A percentile compares a stretch with the other conserved stretches of the same genome.
These are phyloP conservation scores for Anisodus tanguticus DNA, from an alignment of 257 asterid species.

Conservation along the genomic window DNA sequence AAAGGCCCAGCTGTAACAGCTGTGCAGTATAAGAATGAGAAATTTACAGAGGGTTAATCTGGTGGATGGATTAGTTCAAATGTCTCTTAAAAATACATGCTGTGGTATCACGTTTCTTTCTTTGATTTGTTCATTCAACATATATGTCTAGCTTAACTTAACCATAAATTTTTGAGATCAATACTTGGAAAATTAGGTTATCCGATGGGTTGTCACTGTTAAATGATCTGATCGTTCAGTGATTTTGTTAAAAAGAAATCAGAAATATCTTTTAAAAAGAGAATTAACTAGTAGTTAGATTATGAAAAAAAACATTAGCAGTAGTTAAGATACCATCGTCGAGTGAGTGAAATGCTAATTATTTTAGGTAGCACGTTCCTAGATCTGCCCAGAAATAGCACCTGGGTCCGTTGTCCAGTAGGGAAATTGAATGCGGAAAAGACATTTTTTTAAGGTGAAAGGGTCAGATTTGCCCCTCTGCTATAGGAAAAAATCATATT, in stretches of 20 bases:
- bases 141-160: background rate
- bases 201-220: slow-evolving; percentile 22
- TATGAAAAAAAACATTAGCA: background rate
- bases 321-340: background rate
- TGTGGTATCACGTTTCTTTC: background rate
- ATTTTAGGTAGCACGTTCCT: background rate
- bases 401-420: background rate
- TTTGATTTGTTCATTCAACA: background rate
- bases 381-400: background rate
- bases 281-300: background rate
- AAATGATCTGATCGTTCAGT: background rate
- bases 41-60: background rate
- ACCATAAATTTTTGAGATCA: background rate
- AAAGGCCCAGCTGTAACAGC: background rate
- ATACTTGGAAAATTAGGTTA: background rate
- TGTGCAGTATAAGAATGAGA: background rate
- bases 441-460: background rate
- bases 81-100: background rate
- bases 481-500: too few relatives aligned
- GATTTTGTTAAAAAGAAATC: slow-evolving; percentile 15
- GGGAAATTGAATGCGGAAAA: background rate
- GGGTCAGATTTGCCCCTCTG: too few relatives aligned
- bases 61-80: background rate
- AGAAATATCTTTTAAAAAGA: background rate
- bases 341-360: slow-evolving; percentile 5